Conservation (phyloP, 495 filamentous ascomycete species). For the Penicillium argentinense region DNA sequence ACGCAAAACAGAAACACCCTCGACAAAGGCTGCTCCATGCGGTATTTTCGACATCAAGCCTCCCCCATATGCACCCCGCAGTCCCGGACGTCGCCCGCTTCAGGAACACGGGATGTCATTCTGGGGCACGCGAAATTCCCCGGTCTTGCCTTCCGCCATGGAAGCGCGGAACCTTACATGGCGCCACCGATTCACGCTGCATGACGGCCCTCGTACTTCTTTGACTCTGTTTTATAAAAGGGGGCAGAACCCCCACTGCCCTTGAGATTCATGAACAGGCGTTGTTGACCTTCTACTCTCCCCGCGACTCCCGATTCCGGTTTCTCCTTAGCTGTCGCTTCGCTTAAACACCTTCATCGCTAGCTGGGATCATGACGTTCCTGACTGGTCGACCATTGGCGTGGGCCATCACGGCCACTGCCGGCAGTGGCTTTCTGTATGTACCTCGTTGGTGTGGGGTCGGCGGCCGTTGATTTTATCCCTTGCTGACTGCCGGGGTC, state of each 20-base stretch:
- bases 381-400: slow-evolving; percentile 28
- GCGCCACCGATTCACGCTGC: slow-evolving; percentile 11
- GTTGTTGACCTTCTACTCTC: neutral
- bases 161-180: slow-evolving; percentile 12
- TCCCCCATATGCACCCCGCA: slow-evolving; percentile 14
- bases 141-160: slow-evolving; percentile 6
- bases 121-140: slow-evolving; percentile 16
- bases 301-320: neutral
- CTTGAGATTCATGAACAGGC: neutral
- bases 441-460: neutral
- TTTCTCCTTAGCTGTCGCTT: neutral
- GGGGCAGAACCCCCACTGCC: slow-evolving; percentile 6
- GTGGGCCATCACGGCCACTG: slow-evolving; percentile 40
- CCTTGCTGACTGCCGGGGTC: neutral
- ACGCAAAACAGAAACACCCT: too few relatives aligned
- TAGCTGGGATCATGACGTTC: slow-evolving; percentile 20
- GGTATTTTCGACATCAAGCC: slow-evolving; percentile 7
- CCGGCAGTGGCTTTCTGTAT: slow-evolving; percentile 38
- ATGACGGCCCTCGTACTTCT: neutral
- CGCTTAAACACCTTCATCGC: neutral
- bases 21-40: neutral
- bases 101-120: slow-evolving; percentile 1
- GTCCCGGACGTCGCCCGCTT: slow-evolving; percentile 4
- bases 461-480: too few relatives aligned
- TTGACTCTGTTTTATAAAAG: slow-evolving; percentile 8